Evolutionary conservation across 441 rosid genomes (phyloP), one percentile per base, ranked within the genome.

Genomic region (Kokia cookei): DNA sequence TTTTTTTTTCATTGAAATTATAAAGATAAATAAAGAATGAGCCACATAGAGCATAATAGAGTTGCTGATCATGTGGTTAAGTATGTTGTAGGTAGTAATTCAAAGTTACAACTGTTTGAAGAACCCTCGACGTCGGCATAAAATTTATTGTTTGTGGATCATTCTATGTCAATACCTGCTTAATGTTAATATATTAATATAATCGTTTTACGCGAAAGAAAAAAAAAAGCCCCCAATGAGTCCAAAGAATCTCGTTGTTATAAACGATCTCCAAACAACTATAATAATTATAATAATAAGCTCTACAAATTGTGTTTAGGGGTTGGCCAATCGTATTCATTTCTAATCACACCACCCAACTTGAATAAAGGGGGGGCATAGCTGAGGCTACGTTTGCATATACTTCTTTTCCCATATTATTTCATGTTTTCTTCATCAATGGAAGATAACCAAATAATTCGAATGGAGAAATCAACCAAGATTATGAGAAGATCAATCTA

Each of bases 401-500:
- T 4, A 5, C 55, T 4, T 19, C 22, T 19, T 19, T 19, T 19
- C 22, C 22, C 22, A 19, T 19, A 19, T 19, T 19, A 19, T 19
- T 51, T 51, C 55, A 7, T 37, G 42, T 51, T 15, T 54, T 24
- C 22, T 12, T 19, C 60, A 55, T 22, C 60, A 51, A 51, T n/a
- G 57, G 22, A 51, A 7, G 22, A 51, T 51, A 57, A 0, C 61
- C 65, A 72, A 53, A 79, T 73, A 77, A 63, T 69, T 67, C 81
- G 83, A 65, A 90, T 85, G 91, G 91, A 76, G 76, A 80, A 80
- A 48, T 45, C 91, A 43, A 73, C 74, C 66, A 87, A 72, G 73
- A 86, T 93, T 62, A 75, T 91, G 12, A 87, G 98, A 84, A 85
- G 78, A 82, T 90, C 98, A 74, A 73, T 89, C 83, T 75, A 84